A percentile compares a stretch with the other conserved stretches of the same genome.
phyloP scores from a whole-genome alignment of 2,329 filamentous ascomycete genomes.

The Aspergillus spinulosporus region DNA sequence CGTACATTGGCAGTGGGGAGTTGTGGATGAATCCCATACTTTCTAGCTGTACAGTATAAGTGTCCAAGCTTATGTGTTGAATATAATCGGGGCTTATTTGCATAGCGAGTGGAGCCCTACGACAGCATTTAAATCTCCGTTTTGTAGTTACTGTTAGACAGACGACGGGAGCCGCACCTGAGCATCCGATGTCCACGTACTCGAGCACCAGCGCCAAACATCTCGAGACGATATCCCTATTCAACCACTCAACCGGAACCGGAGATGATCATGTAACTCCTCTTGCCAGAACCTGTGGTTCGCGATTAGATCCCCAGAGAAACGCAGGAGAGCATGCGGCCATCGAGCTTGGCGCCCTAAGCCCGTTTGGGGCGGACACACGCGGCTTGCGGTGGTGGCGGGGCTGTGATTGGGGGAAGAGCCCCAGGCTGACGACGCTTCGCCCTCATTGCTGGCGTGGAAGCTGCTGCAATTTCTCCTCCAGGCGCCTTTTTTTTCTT shows the following conservation, averaged over 20 bases:
- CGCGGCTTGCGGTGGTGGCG: slow-evolving; percentile 37
- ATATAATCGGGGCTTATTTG: slow-evolving; percentile 6
- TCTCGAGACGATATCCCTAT: not conserved
- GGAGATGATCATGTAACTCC: not conserved
- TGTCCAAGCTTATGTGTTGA: not conserved
- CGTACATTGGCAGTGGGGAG: slow-evolving; percentile 19
- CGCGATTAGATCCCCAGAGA: not conserved
- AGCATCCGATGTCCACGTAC: not conserved
- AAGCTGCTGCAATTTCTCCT: slow-evolving; percentile 14
- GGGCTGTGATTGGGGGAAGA: slow-evolving; percentile 37
- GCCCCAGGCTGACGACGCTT: slow-evolving; percentile 41
- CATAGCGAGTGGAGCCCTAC: slow-evolving; percentile 3
- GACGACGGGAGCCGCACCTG: not conserved
- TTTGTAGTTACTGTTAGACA: not conserved
- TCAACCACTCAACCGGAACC: not conserved
- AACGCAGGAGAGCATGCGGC: not conserved
- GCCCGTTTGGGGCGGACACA: slow-evolving; percentile 35
- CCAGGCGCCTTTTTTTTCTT: slow-evolving; percentile 18
- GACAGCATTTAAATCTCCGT: not conserved
- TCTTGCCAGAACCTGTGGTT: not conserved
- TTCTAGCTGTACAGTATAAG: not conserved
- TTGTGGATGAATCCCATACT: not conserved
- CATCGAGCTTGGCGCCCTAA: slow-evolving; percentile 32
- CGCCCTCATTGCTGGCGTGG: slow-evolving; percentile 25
- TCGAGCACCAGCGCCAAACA: not conserved